phyloP scores from a whole-genome alignment of 306 rosid species.

The Pueraria montana region DNA sequence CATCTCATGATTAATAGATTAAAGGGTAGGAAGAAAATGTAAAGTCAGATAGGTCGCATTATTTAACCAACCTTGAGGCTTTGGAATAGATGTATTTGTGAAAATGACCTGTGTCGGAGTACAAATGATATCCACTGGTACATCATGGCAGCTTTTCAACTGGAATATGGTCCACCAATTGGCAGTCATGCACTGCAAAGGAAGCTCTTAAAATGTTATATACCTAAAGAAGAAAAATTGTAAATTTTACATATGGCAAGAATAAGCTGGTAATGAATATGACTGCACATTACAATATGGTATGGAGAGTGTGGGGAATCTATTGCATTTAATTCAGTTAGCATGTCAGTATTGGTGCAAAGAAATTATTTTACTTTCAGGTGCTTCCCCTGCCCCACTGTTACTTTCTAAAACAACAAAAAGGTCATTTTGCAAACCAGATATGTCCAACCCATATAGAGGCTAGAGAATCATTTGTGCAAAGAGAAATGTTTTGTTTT shows the following conservation, averaged over 20 bases:
- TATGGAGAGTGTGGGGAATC: background rate
- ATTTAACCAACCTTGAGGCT: slow-evolving; percentile 86
- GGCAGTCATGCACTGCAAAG: slow-evolving; percentile 85
- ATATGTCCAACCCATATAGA: background rate
- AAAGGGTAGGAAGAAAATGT: background rate
- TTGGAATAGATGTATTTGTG: slow-evolving; percentile 74
- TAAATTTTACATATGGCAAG: background rate
- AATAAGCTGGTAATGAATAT: background rate
- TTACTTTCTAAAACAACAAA: background rate
- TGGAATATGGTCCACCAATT: slow-evolving; percentile 89
- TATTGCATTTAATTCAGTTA: slow-evolving; percentile 20
- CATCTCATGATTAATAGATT: slow-evolving; percentile 6
- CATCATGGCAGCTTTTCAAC: slow-evolving; percentile 85
- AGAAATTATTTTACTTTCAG: slow-evolving; percentile 18
- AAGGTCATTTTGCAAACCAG: background rate
- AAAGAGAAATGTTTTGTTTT: slow-evolving; percentile 6
- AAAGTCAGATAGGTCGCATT: slow-evolving; percentile 31
- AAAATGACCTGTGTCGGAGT: slow-evolving; percentile 82
- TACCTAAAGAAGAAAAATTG: background rate
- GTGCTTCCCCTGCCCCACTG: slow-evolving; percentile 19
- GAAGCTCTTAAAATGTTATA: slow-evolving; percentile 23
- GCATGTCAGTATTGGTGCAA: slow-evolving; percentile 17
- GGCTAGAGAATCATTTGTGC: slow-evolving; percentile 6
- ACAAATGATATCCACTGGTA: slow-evolving; percentile 93
- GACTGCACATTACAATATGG: slow-evolving; percentile 1